Base-by-base conservation (phyloP, 192 early-diverging fungal species). In the Coemansia sp. region DNA sequence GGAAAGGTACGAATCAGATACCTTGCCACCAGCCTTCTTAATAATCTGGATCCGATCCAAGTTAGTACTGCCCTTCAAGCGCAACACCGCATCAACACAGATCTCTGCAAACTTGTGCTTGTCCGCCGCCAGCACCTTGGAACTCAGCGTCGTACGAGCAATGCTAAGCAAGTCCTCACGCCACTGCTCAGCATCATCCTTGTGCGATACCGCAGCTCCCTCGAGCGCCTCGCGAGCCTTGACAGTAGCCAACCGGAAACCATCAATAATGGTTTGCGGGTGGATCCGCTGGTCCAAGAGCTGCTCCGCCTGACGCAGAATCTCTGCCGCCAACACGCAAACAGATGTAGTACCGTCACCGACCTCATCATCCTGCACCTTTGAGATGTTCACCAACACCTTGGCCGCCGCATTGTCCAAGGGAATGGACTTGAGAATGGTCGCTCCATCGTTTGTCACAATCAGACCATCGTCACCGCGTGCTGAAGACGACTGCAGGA, bases 311-410 rank as follows among this genome's bases (percentile, higher is more conserved):
- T 96, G 90, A 28, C 94, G 79, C 54, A 99, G 81, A 43, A 97
- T 77, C 77, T 99, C 96, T 5, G 94, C 89, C 3, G 94, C 96
- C 43, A 99, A 80, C 25, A 99, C 92, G 68, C 93, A 96, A 13
- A 99, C 96, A 1, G 94, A 96, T 24, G 96, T 99, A n/a, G 96
- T 99, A 39, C 96, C 96, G 76, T 99, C 96, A 30, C 96, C 96
- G 19, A 99, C 94, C 77, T 99, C 96, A 69, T 99, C 93, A 78
- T 99, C 96, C 78, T 99, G 96, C 34, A 97, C 94, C 74, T 99
- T 99, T 39, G 94, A 96, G 54, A 97, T 92, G 82, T 95, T 96
- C 57, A 97, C 94, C 34, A 97, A 77, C 23, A 99, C 90, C 71
- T 97, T 97, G 58, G 94, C 96, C 20, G 96, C 96, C 4, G 96